Percentiles rank a stretch among this genome's conserved stretches.
These are phyloP conservation scores for Amoebophrya sp. DNA, from an alignment of 169 alveolate species.

Conservation along the genomic window DNA sequence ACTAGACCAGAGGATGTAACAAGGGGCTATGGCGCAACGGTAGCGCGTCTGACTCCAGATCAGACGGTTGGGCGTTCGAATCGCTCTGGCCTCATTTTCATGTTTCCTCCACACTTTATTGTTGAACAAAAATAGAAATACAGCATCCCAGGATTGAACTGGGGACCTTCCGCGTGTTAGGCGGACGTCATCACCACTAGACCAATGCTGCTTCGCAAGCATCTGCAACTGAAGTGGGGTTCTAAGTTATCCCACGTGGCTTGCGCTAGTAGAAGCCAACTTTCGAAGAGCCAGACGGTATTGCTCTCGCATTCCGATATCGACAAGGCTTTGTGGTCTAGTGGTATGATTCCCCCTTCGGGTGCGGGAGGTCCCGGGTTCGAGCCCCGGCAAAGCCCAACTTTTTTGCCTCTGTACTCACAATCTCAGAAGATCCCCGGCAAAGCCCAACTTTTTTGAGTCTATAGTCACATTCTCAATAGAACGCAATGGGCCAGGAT, in stretches of 20 bases:
- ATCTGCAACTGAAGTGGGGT: neutral
- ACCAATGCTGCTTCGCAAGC: conserved; percentile 70
- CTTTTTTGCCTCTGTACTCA: too few species aligned
- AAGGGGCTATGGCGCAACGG: conserved; percentile 81
- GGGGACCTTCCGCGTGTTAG: conserved; percentile 82
- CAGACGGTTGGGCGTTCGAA: conserved; percentile 83
- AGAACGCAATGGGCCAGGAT: too few species aligned
- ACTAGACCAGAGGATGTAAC: too few species aligned
- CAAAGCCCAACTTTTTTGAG: too few species aligned
- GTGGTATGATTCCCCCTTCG: too few species aligned
- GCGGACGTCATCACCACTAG: conserved; percentile 82
- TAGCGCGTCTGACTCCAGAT: conserved; percentile 83
- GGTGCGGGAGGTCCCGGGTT: too few species aligned
- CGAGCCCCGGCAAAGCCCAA: too few species aligned
- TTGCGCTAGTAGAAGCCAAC: neutral
- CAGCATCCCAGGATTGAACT: conserved; percentile 81
- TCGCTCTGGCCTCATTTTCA: conserved; percentile 74
- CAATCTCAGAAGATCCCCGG: too few species aligned
- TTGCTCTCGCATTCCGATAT: conserved; percentile 9
- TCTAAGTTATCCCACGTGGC: neutral
- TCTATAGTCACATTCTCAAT: too few species aligned
- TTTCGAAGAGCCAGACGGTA: neutral
- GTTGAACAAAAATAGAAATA: conserved; percentile 38
- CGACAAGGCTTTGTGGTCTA: too few species aligned
- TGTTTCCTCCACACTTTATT: neutral